Evolutionary conservation across 1,284 basidiomycete species (phyloP), one percentile per base, ranked within the genome.

Genomic region (Puccinia triticina): DNA sequence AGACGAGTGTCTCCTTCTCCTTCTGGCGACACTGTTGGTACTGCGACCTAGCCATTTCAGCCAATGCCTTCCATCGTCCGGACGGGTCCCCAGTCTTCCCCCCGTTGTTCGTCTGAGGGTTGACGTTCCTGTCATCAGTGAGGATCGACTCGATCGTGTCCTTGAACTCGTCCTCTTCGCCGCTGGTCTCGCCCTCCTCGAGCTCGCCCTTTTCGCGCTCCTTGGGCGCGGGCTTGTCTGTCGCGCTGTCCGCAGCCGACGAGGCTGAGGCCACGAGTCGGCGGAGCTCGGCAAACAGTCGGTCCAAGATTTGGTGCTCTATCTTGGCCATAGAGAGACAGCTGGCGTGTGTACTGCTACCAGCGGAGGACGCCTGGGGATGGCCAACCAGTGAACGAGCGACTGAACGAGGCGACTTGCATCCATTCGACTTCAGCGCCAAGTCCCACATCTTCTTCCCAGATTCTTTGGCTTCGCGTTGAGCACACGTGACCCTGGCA

Each of bases 151-250:
- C 48, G n/a, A 29, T 50, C n/a, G n/a, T 26, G 3, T 29, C 48
- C 18, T 16, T 29, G 16, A 4, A 37, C 18, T 66, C 69, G 0
- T 72, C 69, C 14, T 72, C 69, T 16, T 72, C 69, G 14, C 48
- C 69, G 29, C 23, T 53, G 3, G 69, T 53, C 26, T 72, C 69
- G 8, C 69, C 69, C 16, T 72, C 69, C n/a, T 72, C 69, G 43
- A 48, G n/a, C 29, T 72, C 69, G 7, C 69, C 29, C 16, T 16
- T 40, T 4, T 32, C 29, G 18, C 64, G 21, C 34, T 29, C 46
- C 16, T 10, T 40, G n/a, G 26, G 5, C 29, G 10, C 34, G 29
- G 46, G 4, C 12, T 53, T 72, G 43, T 14, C 67, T 72, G 48
- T 48, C n/a, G 48, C 43, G 8, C 23, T 40, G 1, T 46, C 46